phyloP scores from a whole-genome alignment of 306 rosid species.

The Malus sylvestris region DNA sequence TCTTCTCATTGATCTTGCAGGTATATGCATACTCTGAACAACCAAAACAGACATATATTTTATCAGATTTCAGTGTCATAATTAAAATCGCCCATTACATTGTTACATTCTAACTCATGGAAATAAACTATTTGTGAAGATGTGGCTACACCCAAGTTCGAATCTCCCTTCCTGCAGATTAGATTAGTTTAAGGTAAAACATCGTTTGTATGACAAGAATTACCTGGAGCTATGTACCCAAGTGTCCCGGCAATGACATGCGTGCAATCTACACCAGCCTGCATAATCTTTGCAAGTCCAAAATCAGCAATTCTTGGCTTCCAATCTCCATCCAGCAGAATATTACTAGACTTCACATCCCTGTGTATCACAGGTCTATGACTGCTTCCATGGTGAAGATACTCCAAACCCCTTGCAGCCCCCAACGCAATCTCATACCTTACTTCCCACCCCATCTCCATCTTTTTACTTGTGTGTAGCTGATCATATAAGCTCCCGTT shows the following conservation, averaged over 20 bases:
- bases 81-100: neutral
- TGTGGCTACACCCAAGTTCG: neutral
- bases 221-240: slow-evolving; percentile 93
- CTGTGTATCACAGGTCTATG: slow-evolving; percentile 73
- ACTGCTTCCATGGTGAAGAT: slow-evolving; percentile 67
- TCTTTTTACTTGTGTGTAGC: slow-evolving; percentile 48
- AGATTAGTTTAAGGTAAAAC: neutral
- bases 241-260: slow-evolving; percentile 74
- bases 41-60: slow-evolving; percentile 15
- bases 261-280: slow-evolving; percentile 57
- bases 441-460: slow-evolving; percentile 66
- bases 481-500: slow-evolving; percentile 90
- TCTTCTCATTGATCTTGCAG: slow-evolving; percentile 77
- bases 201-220: neutral
- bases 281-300: slow-evolving; percentile 79
- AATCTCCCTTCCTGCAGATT: neutral
- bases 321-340: slow-evolving; percentile 69
- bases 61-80: slow-evolving; percentile 14
- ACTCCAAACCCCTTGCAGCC: slow-evolving; percentile 84
- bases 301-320: slow-evolving; percentile 89
- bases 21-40: slow-evolving; percentile 71
- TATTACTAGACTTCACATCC: slow-evolving; percentile 85
- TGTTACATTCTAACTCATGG: neutral
- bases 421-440: slow-evolving; percentile 78
- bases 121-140: neutral